Evolutionary conservation across 768 basidiomycete species (phyloP), one percentile per base, ranked within the genome.

Genomic region (Favolaschia claudopus): DNA sequence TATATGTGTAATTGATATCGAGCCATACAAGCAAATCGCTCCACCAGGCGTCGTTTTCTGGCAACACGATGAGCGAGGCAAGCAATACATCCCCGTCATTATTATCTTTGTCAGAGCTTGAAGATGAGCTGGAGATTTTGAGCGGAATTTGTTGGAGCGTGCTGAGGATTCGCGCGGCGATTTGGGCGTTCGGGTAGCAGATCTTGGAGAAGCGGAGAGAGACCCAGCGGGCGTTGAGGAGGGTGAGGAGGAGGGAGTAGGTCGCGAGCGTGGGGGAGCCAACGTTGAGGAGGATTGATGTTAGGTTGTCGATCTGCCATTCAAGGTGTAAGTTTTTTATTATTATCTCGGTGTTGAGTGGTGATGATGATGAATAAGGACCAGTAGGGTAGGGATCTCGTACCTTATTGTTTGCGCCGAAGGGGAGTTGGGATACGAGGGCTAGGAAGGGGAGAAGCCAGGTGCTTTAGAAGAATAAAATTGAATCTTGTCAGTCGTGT

Each of bases 1-100:
- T 75, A 28, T 77, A 69, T 0, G 67, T 72, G 48, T 62, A 49
- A 20, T 52, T 60, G 7, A 48, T 15, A 46, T 59, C 48, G n/a
- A 62, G 40, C 60, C 46, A 46, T 9, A 27, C 22, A 12, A 48
- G 25, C 8, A 62, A n/a, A 6, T 55, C 47, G n/a, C 22, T 20
- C 60, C 60, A 62, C 47, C 48, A 62, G 4, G 29, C 28, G n/a
- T 62, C 48, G 37, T 62, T 62, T n/a, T 55, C 47, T 7, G 46
- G 60, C 1, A 62, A 44, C 24, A 62, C 55, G 33, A 62, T 39
- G 19, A 62, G 55, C 6, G 60, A 62, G 5, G 47, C 48, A 15
- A 62, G 55, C 22, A 62, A 19, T 12, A 24, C 9, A 4, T 55
- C 28, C 7, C 40, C 36, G n/a, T n/a, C n/a, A n/a, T n/a, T n/a